phyloP scores from a whole-genome alignment of 768 basidiomycete genomes.

The Termitomyces eurrhizus region DNA sequence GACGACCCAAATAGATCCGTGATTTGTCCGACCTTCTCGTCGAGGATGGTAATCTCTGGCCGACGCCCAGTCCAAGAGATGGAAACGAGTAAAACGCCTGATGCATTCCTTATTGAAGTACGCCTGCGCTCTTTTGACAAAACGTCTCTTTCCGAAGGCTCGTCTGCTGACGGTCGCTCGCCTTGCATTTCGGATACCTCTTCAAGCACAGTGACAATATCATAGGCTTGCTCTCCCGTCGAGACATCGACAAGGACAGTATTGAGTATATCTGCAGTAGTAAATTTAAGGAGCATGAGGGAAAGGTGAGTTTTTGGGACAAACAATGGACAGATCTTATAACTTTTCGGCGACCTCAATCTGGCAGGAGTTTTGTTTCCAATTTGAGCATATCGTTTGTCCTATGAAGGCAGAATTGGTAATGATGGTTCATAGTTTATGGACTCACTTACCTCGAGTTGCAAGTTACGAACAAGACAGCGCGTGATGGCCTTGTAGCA shows the following conservation, averaged over 20 bases:
- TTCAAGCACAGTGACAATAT: slow-evolving; percentile 42
- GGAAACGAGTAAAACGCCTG: slow-evolving; percentile 39
- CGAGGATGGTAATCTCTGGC: slow-evolving; percentile 47
- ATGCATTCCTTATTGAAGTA: slow-evolving; percentile 40
- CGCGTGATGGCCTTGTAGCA: slow-evolving; percentile 4
- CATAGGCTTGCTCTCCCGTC: slow-evolving; percentile 45
- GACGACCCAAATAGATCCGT: slow-evolving; percentile 56
- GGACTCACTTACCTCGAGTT: background rate
- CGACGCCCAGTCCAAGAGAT: slow-evolving; percentile 52
- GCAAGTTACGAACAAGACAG: background rate
- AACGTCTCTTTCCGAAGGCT: background rate
- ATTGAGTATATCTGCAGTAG: slow-evolving; percentile 54
- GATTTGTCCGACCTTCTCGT: slow-evolving; percentile 47
- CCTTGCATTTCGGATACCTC: slow-evolving; percentile 26
- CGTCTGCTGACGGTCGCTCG: slow-evolving; percentile 17
- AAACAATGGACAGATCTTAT: slow-evolving; percentile 15
- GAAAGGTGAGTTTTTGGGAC: background rate
- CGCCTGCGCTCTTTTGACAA: slow-evolving; percentile 25
- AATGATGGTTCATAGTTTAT: background rate
- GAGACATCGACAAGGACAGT: slow-evolving; percentile 48
- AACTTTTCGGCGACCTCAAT: slow-evolving; percentile 24
- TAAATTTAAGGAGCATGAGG: slow-evolving; percentile 56
- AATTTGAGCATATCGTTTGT: slow-evolving; percentile 45
- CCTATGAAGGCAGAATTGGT: slow-evolving; percentile 2
- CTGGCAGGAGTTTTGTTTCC: slow-evolving; percentile 41